phyloP scores from a whole-genome alignment of 2,329 filamentous ascomycete genomes.

The Fusarium sp. region DNA sequence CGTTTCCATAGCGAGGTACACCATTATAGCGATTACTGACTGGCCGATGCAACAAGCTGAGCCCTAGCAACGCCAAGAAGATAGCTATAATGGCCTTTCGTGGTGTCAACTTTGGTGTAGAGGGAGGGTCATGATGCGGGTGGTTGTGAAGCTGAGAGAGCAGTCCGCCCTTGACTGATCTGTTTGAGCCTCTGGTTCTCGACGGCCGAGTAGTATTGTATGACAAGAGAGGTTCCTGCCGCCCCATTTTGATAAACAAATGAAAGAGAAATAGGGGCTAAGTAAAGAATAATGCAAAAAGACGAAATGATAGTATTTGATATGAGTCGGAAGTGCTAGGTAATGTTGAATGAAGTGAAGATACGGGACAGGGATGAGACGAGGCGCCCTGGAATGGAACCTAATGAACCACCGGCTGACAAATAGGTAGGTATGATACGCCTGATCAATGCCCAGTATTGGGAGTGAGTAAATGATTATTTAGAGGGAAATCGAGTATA shows the following conservation, averaged over 20 bases:
- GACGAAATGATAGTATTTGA: not conserved
- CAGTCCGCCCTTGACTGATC: constrained; percentile 34
- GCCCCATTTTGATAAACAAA: constrained; percentile 31
- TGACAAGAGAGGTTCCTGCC: constrained; percentile 38
- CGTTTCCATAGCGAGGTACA: constrained; percentile 42
- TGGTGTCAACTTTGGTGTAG: constrained; percentile 42
- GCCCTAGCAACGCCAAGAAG: constrained; percentile 43
- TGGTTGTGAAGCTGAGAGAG: constrained; percentile 35
- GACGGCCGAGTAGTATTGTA: constrained; percentile 30
- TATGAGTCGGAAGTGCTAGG: not conserved
- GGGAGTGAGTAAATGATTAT: not conserved
- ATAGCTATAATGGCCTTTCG: constrained; percentile 39
- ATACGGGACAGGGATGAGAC: constrained; percentile 26
- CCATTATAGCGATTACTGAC: constrained; percentile 40
- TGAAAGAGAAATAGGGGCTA: not conserved
- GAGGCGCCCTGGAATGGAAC: constrained; percentile 8
- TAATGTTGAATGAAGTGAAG: constrained; percentile 5
- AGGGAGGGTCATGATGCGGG: constrained; percentile 33
- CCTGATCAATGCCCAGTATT: not conserved
- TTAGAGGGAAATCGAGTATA: not conserved
- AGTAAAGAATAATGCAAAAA: constrained; percentile 1
- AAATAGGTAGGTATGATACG: constrained; percentile 20
- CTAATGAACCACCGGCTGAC: constrained; percentile 18
- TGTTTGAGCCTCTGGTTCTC: constrained; percentile 27
- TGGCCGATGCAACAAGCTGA: constrained; percentile 46